Conservation (phyloP, 805 yeast species). For the Wickerhamomyces chaumierensis region DNA sequence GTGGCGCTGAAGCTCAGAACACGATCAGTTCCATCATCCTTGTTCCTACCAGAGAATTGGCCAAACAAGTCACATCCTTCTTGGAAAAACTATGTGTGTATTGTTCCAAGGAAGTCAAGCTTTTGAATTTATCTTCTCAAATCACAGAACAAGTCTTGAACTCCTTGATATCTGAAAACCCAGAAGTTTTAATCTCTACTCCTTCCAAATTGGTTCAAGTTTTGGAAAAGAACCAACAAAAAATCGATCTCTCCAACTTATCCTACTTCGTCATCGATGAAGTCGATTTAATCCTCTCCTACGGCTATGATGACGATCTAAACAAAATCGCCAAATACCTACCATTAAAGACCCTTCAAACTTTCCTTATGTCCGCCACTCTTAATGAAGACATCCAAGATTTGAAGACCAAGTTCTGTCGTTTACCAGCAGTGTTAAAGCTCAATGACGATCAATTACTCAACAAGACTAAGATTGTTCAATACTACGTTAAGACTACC, state of each 20-base stretch:
- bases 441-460: constrained; percentile 58
- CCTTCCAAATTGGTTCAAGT: constrained; percentile 64
- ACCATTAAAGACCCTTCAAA: constrained; percentile 70
- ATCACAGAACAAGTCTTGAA: constrained; percentile 60
- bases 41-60: constrained; percentile 89
- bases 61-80: constrained; percentile 72
- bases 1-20: constrained; percentile 14
- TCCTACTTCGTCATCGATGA: constrained; percentile 82
- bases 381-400: constrained; percentile 75
- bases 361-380: constrained; percentile 95
- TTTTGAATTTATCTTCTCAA: constrained; percentile 53
- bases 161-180: constrained; percentile 60
- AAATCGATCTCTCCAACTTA: constrained; percentile 43
- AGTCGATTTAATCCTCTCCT: constrained; percentile 82
- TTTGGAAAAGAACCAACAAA: constrained; percentile 34
- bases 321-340: constrained; percentile 48
- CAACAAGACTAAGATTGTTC: constrained; percentile 51
- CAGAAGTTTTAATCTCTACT: constrained; percentile 77
- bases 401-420: constrained; percentile 69
- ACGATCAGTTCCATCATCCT: constrained; percentile 38
- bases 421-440: constrained; percentile 69
- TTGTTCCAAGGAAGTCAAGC: constrained; percentile 55
- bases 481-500: constrained; percentile 74
- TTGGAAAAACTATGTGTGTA: constrained; percentile 56
- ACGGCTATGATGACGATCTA: constrained; percentile 85